A percentile compares a stretch with the other conserved stretches of the same genome.
phyloP scores from a whole-genome alignment of 768 basidiomycete genomes.

The Lactarius evosmus region DNA sequence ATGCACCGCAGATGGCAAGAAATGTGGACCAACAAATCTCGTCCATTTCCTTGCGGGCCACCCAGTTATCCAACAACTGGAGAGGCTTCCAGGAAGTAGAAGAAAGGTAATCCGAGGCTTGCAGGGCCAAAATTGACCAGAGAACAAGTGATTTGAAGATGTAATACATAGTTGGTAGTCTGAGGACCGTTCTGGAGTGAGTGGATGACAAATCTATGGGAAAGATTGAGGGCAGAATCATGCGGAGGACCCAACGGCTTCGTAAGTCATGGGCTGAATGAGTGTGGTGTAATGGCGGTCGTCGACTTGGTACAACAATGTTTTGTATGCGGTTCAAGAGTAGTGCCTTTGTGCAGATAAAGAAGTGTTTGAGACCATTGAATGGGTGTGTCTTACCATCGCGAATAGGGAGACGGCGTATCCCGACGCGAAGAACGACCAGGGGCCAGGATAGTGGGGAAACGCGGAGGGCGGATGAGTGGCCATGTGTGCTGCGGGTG shows the following conservation, averaged over 20 bases:
- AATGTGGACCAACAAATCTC: constrained; percentile 76
- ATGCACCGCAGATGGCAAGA: constrained; percentile 59
- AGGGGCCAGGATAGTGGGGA: constrained; percentile 52
- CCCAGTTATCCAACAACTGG: constrained; percentile 45
- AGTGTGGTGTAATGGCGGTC: constrained; percentile 32
- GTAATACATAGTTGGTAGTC: constrained; percentile 62
- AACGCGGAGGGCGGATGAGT: constrained; percentile 22
- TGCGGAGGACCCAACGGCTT: constrained; percentile 29
- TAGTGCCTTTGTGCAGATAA: constrained; percentile 46
- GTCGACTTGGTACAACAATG: constrained; percentile 65
- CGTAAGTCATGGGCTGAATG: constrained; percentile 26
- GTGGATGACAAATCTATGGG: constrained; percentile 64
- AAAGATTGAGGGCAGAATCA: constrained; percentile 44
- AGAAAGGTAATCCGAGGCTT: constrained; percentile 48
- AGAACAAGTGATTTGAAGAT: constrained; percentile 53
- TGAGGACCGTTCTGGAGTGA: constrained; percentile 53
- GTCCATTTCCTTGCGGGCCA: constrained; percentile 48
- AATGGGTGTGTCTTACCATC: constrained; percentile 45
- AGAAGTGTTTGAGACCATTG: background rate
- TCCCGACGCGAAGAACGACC: constrained; percentile 70
- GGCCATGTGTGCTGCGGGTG: constrained; percentile 10
- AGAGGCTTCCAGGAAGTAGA: constrained; percentile 35
- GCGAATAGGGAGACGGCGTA: constrained; percentile 65
- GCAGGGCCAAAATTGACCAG: constrained; percentile 58
- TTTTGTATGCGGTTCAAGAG: constrained; percentile 75